Base-by-base conservation (phyloP, 1,284 basidiomycete genomes). In the Cryptococcus hybrid region DNA sequence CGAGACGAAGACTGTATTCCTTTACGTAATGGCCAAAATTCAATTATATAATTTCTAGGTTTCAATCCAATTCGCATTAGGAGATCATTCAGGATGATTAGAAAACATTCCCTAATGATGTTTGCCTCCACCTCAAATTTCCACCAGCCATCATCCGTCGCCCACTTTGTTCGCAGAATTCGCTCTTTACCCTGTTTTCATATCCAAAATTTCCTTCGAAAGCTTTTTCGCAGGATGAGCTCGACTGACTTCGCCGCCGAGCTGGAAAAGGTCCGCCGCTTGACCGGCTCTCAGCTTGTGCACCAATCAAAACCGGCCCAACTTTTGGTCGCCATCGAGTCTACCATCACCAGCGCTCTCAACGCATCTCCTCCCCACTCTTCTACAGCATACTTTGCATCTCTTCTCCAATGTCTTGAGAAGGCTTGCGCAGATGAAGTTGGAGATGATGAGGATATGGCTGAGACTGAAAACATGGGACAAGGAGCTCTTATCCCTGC, bases 301-400 rank as follows among this genome's bases (percentile, higher is more conserved):
- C 91, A 96, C 72, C 93, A 98, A 79, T 90, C 91, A 72, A 85
- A 89, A 52, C 92, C 93, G 2, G 96, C 96, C 12, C 87, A 86
- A 55, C 85, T 99, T 18, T 84, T 99, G 46, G 80, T 84, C 56
- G 96, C 94, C 13, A 83, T 99, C 68, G 96, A 99, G 77, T 83
- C 86, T 2, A 95, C 93, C 9, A 84, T 99, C 66, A 59, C 67
- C 8, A 58, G 71, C 5, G 64, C 71, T 1, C 70, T 78, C 18
- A 62, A 65, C 13, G 53, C 52, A n/a, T 81, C 84, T 54, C 89
- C 93, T 65, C 89, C 91, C 63, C 83, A 83, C 60, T 84, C 85
- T 5, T 81, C 91, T 8, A 91, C 90, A 1, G 91, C 92, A 42
- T 95, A 96, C 81, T 92, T 93, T 78, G 87, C 90, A 18, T 87